Percentiles rank a stretch among this genome's conserved stretches.
phyloP scores from a whole-genome alignment of 176 grass and related monocot genomes.

The Dactylis glomerata region DNA sequence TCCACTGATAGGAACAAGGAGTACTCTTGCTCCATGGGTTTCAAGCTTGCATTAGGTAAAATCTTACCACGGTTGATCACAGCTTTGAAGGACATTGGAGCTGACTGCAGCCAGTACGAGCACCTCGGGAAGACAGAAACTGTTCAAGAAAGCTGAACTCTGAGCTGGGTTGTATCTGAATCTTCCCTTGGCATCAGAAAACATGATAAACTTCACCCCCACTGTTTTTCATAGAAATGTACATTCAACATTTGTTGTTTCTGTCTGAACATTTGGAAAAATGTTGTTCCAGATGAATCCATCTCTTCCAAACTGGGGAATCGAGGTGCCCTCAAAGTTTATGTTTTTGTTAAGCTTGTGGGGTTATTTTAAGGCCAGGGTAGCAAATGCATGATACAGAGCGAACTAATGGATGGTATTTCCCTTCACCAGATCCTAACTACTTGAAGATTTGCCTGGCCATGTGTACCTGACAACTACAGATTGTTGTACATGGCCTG shows the following conservation, averaged over 20 bases:
- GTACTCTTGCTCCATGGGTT: conserved; percentile 75
- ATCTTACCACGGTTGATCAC: conserved; percentile 70
- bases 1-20: conserved; percentile 63
- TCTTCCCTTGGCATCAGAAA: conserved; percentile 31
- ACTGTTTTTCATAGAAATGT: conserved; percentile 40
- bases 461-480: not conserved
- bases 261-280: conserved; percentile 55
- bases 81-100: conserved; percentile 60
- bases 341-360: conserved; percentile 47
- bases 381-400: not conserved
- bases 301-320: conserved; percentile 27
- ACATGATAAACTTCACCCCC: conserved; percentile 23
- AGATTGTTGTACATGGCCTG: not conserved
- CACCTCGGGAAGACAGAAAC: conserved; percentile 56
- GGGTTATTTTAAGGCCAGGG: not conserved
- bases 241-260: conserved; percentile 51
- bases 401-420: not conserved
- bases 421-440: too few relatives aligned
- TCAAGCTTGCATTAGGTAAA: conserved; percentile 86
- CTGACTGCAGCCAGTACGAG: conserved; percentile 65
- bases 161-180: not conserved
- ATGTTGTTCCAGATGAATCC: conserved; percentile 39
- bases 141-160: conserved; percentile 42
- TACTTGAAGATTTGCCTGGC: not conserved
- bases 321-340: conserved; percentile 35